Conservation (phyloP, 2,329 filamentous ascomycete genomes). For the Curvularia verruculosa region DNA sequence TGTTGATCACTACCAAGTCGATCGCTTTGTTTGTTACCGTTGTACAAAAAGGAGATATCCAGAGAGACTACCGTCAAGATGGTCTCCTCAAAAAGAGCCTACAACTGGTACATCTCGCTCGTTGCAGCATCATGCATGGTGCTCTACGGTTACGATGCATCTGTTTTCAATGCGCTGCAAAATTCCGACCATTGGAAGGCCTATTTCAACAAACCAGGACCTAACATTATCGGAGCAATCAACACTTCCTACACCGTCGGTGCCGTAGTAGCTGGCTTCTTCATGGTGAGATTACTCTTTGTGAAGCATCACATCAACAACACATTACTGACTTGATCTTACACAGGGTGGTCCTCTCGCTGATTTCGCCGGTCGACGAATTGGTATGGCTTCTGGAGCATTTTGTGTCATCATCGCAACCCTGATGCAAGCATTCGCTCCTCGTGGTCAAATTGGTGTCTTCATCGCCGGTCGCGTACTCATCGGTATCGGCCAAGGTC, state of each 20-base stretch:
- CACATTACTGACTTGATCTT: slow-evolving; percentile 1
- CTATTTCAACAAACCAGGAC: slow-evolving; percentile 63
- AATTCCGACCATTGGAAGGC: slow-evolving; percentile 69
- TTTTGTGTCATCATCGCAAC: slow-evolving; percentile 70
- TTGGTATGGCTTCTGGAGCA: slow-evolving; percentile 70
- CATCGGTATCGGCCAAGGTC: slow-evolving; percentile 72
- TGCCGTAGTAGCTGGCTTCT: slow-evolving; percentile 72
- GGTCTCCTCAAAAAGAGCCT: slow-evolving; percentile 48
- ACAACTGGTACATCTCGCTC: slow-evolving; percentile 68
- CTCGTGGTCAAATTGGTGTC: slow-evolving; percentile 62
- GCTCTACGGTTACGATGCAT: slow-evolving; percentile 75
- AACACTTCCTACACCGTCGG: slow-evolving; percentile 75
- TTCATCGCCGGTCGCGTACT: slow-evolving; percentile 73
- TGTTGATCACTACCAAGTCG: background rate
- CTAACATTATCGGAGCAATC: slow-evolving; percentile 60
- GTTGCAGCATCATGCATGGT: slow-evolving; percentile 77
- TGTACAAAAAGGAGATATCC: background rate
- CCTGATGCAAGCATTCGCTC: slow-evolving; percentile 71
- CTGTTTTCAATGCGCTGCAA: slow-evolving; percentile 75
- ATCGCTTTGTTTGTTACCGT: background rate
- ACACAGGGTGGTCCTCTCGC: slow-evolving; percentile 63
- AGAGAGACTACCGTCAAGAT: slow-evolving; percentile 32
- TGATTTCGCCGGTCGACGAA: slow-evolving; percentile 66
- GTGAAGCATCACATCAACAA: background rate
- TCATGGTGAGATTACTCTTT: slow-evolving; percentile 50